These are phyloP conservation scores for Gaultheria prostrata DNA, from an alignment of 148 eudicot species.

Conservation along the genomic window DNA sequence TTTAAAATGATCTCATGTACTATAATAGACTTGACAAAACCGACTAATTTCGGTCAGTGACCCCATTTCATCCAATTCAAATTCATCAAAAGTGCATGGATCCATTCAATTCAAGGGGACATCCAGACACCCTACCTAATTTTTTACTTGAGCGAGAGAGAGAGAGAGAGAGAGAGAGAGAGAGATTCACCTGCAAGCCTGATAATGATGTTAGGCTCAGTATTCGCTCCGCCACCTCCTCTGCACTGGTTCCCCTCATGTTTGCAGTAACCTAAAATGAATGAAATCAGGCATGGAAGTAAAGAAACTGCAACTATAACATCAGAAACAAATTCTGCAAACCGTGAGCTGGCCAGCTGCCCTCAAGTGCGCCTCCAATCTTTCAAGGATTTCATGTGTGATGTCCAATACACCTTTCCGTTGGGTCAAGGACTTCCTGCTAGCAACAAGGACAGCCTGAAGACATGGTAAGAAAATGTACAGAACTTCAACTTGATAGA, in stretches of 20 bases:
- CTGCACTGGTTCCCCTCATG: conserved; percentile 92
- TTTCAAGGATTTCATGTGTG: conserved; percentile 88
- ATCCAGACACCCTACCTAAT: not conserved
- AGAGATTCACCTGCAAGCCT: conserved; percentile 69
- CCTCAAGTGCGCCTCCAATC: conserved; percentile 91
- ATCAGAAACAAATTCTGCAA: conserved; percentile 17
- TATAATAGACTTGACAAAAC: not conserved
- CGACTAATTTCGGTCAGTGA: not conserved
- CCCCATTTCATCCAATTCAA: not conserved
- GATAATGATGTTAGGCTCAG: conserved; percentile 73
- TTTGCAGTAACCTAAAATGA: conserved; percentile 72
- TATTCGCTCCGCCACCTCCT: conserved; percentile 81
- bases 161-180: conserved; percentile 5
- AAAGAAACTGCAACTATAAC: conserved; percentile 7
- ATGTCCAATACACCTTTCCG: conserved; percentile 71
- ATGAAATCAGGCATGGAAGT: conserved; percentile 18
- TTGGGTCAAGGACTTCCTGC: conserved; percentile 62
- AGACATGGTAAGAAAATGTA: conserved; percentile 20
- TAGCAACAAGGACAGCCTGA: conserved; percentile 94
- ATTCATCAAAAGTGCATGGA: not conserved
- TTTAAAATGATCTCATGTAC: not conserved
- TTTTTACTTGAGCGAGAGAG: not conserved
- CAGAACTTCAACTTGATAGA: not conserved
- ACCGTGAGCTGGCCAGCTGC: conserved; percentile 84
- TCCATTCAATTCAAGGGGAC: not conserved